Evolutionary conservation across 495 filamentous ascomycete genomes (phyloP).

Genomic region (Hyaloscypha variabilis): DNA sequence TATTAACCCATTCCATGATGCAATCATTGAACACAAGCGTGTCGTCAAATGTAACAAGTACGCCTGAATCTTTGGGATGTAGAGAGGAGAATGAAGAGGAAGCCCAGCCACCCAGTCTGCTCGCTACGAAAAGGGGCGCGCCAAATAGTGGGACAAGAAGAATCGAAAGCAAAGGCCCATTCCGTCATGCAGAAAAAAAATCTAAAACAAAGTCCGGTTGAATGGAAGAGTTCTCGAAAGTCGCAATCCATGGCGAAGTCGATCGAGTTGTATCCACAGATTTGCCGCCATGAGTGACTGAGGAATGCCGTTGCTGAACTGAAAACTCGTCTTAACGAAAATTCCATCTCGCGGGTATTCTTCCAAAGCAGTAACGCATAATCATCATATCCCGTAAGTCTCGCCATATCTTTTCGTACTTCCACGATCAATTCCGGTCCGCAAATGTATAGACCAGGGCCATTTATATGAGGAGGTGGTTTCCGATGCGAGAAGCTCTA

Average conservation of each 20-base stretch:
- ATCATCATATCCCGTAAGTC: conserved; percentile 30
- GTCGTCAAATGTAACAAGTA: conserved; percentile 31
- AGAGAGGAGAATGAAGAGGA: conserved; percentile 29
- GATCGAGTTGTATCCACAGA: conserved; percentile 22
- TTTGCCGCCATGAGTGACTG: conserved; percentile 12
- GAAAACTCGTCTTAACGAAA: conserved; percentile 27
- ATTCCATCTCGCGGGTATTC: conserved; percentile 32
- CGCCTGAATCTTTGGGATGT: conserved; percentile 34
- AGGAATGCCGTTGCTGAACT: conserved; percentile 27
- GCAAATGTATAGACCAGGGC: conserved; percentile 33
- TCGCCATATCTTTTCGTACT: conserved; percentile 30
- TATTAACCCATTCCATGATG: conserved; percentile 33
- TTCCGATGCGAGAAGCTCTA: conserved; percentile 30
- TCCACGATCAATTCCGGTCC: conserved; percentile 30
- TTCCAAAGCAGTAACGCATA: conserved; percentile 31
- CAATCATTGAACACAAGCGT: conserved; percentile 35
- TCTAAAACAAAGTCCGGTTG: conserved; percentile 31
- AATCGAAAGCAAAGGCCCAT: conserved; percentile 35
- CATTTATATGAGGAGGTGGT: conserved; percentile 30
- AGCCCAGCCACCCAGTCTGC: conserved; percentile 34
- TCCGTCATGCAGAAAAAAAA: conserved; percentile 35
- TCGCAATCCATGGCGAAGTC: conserved; percentile 24
- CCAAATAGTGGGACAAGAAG: conserved; percentile 35
- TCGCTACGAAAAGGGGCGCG: conserved; percentile 28
- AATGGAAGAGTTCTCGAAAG: conserved; percentile 23